Evolutionary conservation across 2,329 filamentous ascomycete genomes (phyloP), one percentile per base, ranked within the genome.

Genomic region (Aspergillus glaucus): DNA sequence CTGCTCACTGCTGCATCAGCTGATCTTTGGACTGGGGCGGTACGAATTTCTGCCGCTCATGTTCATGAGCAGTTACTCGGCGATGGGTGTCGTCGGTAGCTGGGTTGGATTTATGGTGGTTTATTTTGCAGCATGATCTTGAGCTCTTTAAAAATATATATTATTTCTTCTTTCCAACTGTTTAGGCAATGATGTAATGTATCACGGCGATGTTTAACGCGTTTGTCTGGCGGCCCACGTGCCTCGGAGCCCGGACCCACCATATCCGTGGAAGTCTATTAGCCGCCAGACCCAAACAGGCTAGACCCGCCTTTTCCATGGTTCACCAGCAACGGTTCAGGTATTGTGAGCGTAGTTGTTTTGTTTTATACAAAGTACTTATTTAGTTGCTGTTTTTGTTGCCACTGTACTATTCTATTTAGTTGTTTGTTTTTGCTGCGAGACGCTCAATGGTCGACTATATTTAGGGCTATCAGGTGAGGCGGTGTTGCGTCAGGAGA

Each of bases 71-170:
- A 87, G 88, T 10, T 98, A 97, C 69, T 88, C 87, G 30, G 93
- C 93, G 4, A 76, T 97, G 50, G 93, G 93, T n/a, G 91, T 97
- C 0, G 83, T 96, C 15, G 90, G 89, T 3, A 97, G 93, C 71
- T 97, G 92, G 92, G 62, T 96, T 37, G 91, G 93, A 8, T 96
- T 95, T 66, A 82, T 91, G 74, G 87, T 95, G 28, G 90, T 97
- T 45, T 97, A 92, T 71, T 91, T 96, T 60, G 19, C 37, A 19
- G 15, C 37, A 40, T 40, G 17, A 17, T 22, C 37, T 7, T 17
- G 12, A 30, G 26, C 4, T 12, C 22, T 12, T 30, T 1, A 30
- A 12, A 30, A 30, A 30, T 5, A 30, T 30, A 28, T 28, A 28
- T 10, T 28, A 10, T 36, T 36, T 15, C 17, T 9, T 36, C 34